Percentiles rank a stretch among this genome's conserved stretches.
phyloP scores from a whole-genome alignment of 306 rosid species.

The Vigna radiata region DNA sequence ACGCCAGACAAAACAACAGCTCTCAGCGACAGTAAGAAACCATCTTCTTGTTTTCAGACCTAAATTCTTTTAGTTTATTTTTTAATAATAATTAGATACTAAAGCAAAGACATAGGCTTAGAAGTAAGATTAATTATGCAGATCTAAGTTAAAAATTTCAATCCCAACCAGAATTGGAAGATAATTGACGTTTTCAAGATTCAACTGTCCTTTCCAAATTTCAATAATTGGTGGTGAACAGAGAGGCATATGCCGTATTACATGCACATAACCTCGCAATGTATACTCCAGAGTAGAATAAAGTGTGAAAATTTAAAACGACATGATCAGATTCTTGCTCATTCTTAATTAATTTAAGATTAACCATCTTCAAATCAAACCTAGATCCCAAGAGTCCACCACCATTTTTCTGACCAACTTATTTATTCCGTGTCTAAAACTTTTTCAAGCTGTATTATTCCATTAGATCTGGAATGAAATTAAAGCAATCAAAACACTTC shows the following conservation, averaged over 20 bases:
- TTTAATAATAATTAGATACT: constrained; percentile 8
- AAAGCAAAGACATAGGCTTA: constrained; percentile 4
- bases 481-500: constrained; percentile 38
- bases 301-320: constrained; percentile 39
- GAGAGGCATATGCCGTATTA: constrained; percentile 34
- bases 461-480: constrained; percentile 48
- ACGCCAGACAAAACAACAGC: constrained; percentile 20
- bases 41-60: constrained; percentile 20
- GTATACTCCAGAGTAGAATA: constrained; percentile 44
- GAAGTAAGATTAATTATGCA: constrained; percentile 8
- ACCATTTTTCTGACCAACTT: constrained; percentile 45
- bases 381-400: constrained; percentile 50
- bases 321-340: constrained; percentile 45
- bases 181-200: constrained; percentile 37
- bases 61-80: not conserved
- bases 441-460: constrained; percentile 40
- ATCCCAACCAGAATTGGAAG: constrained; percentile 6
- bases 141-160: not conserved
- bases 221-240: constrained; percentile 33
- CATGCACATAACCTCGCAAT: constrained; percentile 28
- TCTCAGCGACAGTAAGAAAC: constrained; percentile 12
- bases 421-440: constrained; percentile 51
- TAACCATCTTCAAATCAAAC: constrained; percentile 32
- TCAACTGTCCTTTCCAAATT: constrained; percentile 36
- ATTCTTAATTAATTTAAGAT: constrained; percentile 37